Conservation (phyloP, 805 yeast genomes). For the Wickerhamiella brachini region DNA sequence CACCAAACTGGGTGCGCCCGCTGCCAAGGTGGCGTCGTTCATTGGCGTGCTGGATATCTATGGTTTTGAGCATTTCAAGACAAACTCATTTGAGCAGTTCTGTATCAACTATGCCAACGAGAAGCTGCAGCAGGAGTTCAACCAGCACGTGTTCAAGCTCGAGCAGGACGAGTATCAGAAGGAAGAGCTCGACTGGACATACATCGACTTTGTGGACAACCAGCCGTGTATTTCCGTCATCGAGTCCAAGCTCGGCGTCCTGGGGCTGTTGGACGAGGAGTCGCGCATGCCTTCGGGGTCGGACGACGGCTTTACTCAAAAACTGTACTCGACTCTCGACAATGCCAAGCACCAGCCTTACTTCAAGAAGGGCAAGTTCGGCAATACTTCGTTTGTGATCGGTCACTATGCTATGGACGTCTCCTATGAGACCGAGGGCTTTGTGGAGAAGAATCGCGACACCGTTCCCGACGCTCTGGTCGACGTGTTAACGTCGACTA, state of each 20-base stretch:
- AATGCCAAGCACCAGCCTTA: conserved; percentile 62
- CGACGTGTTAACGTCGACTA: conserved; percentile 61
- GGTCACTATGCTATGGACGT: conserved; percentile 93
- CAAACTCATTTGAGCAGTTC: conserved; percentile 91
- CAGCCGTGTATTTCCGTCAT: conserved; percentile 92
- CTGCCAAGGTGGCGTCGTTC: conserved; percentile 55
- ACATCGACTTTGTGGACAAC: conserved; percentile 89
- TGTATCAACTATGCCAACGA: conserved; percentile 96
- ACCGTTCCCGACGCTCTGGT: conserved; percentile 93
- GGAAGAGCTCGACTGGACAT: conserved; percentile 93
- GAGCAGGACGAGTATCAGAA: conserved; percentile 91
- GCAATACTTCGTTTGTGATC: conserved; percentile 79
- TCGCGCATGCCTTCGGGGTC: conserved; percentile 87
- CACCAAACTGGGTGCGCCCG: conserved; percentile 37
- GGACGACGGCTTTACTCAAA: conserved; percentile 84
- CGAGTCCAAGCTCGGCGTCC: conserved; percentile 77
- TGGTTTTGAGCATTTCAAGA: conserved; percentile 92
- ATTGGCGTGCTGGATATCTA: conserved; percentile 96
- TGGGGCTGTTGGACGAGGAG: conserved; percentile 86
- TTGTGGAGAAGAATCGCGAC: conserved; percentile 93
- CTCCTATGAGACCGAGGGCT: conserved; percentile 81
- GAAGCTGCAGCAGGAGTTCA: conserved; percentile 92
- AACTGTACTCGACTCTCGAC: conserved; percentile 73
- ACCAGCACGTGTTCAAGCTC: conserved; percentile 90
- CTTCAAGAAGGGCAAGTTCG: conserved; percentile 88